A percentile compares a stretch with the other conserved stretches of the same genome.
These are phyloP conservation scores for Mycena amicta DNA, from an alignment of 768 basidiomycete species.

Conservation along the genomic window DNA sequence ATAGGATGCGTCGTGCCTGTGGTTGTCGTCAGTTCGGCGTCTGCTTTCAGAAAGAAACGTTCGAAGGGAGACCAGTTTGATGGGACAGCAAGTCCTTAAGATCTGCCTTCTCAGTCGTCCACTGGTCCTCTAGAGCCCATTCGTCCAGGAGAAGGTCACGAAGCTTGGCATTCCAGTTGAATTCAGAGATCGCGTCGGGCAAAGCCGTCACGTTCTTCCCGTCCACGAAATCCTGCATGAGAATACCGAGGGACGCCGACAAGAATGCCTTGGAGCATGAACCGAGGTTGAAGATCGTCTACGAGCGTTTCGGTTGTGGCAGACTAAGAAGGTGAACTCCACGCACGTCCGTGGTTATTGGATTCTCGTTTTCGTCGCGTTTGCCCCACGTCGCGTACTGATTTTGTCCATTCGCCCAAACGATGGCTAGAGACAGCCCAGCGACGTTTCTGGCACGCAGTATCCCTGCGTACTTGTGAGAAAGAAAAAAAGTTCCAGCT, in stretches of 20 bases:
- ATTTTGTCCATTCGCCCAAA: not conserved
- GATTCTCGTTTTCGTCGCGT: not conserved
- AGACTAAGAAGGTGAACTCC: not conserved
- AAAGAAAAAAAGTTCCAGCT: not conserved
- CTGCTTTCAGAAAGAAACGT: not conserved
- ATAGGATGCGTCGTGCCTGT: constrained; percentile 34
- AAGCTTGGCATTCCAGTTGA: constrained; percentile 40
- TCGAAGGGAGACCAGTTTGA: constrained; percentile 37
- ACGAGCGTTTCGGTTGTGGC: not conserved
- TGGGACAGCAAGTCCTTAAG: constrained; percentile 39
- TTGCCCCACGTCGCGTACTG: not conserved
- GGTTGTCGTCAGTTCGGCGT: not conserved
- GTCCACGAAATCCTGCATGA: constrained; percentile 40
- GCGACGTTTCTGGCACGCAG: not conserved
- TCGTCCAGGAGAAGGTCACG: constrained; percentile 37
- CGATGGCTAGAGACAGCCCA: not conserved
- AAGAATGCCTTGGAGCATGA: constrained; percentile 45
- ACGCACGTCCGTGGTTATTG: not conserved
- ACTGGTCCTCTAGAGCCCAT: constrained; percentile 44
- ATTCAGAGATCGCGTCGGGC: constrained; percentile 29
- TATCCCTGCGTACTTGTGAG: not conserved
- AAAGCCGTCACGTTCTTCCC: constrained; percentile 37
- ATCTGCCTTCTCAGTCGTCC: constrained; percentile 37
- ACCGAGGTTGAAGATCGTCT: constrained; percentile 42
- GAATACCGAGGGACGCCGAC: constrained; percentile 37